Conservation (phyloP, 2,329 filamentous ascomycete genomes). For the Colletotrichum melonis region DNA sequence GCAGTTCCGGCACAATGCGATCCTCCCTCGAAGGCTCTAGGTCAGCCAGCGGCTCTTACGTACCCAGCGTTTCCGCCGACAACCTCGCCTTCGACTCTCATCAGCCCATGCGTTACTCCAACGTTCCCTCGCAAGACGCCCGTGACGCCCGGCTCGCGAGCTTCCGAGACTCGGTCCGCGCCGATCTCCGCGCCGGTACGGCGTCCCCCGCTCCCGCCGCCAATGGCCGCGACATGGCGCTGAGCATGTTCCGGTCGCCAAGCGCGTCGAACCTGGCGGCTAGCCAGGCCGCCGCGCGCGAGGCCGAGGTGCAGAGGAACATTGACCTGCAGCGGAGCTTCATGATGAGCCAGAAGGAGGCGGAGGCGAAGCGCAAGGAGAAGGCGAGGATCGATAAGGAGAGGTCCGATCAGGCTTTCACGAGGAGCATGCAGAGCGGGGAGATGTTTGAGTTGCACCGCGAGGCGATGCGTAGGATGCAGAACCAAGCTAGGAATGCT, state of each 20-base stretch:
- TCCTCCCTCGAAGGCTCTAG: slow-evolving; percentile 34
- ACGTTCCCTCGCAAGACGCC: slow-evolving; percentile 52
- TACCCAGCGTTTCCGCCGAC: slow-evolving; percentile 41
- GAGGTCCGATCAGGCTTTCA: slow-evolving; percentile 71
- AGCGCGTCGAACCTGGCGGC: slow-evolving; percentile 42
- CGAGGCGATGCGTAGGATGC: slow-evolving; percentile 84
- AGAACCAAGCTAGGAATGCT: slow-evolving; percentile 57
- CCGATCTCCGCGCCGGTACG: slow-evolving; percentile 64
- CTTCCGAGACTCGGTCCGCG: slow-evolving; percentile 74
- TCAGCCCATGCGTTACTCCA: slow-evolving; percentile 62
- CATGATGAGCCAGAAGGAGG: slow-evolving; percentile 72
- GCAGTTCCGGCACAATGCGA: slow-evolving; percentile 48
- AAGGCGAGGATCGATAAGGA: slow-evolving; percentile 68
- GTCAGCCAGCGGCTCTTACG: slow-evolving; percentile 6
- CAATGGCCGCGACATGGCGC: slow-evolving; percentile 52
- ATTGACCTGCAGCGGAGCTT: slow-evolving; percentile 66
- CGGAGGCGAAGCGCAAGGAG: slow-evolving; percentile 70
- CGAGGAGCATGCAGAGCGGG: slow-evolving; percentile 80
- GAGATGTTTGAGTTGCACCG: slow-evolving; percentile 82
- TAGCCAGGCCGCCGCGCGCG: slow-evolving; percentile 44
- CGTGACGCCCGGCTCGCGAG: slow-evolving; percentile 72
- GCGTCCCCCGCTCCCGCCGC: slow-evolving; percentile 44
- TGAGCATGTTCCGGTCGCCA: slow-evolving; percentile 40
- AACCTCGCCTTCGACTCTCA: slow-evolving; percentile 62
- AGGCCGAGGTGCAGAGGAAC: slow-evolving; percentile 56